These are phyloP conservation scores for Acarospora socialis DNA, from an alignment of 2,329 filamentous ascomycete species.

Conservation along the genomic window DNA sequence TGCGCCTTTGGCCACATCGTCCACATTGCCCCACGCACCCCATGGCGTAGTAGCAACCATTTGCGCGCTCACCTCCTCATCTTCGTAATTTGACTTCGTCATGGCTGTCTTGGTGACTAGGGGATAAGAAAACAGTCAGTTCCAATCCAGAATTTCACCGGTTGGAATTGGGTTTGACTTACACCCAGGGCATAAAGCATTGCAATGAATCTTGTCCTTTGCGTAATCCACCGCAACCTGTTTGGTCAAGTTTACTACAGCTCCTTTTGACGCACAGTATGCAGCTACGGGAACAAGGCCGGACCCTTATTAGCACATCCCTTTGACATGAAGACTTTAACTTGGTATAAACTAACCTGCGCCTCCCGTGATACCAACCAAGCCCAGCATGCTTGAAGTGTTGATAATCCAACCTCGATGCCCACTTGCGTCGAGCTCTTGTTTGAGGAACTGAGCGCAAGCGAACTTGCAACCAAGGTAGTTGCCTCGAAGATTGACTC, in stretches of 20 bases:
- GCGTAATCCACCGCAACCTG: conserved; percentile 30
- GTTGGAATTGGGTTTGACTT: no score
- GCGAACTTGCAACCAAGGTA: conserved; percentile 32
- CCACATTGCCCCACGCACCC: conserved; percentile 17
- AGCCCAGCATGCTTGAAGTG: conserved; percentile 29
- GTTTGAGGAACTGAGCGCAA: conserved; percentile 34
- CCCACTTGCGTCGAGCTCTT: conserved; percentile 25
- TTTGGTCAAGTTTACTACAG: conserved; percentile 31
- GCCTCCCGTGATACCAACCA: conserved; percentile 19
- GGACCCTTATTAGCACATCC: conserved; percentile 13
- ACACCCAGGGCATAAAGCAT: conserved; percentile 29
- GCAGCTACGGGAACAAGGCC: conserved; percentile 15
- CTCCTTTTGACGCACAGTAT: conserved; percentile 34
- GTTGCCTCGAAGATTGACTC: conserved; percentile 24
- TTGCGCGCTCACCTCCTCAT: conserved; percentile 13
- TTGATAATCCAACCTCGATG: conserved; percentile 37
- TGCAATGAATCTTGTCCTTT: conserved; percentile 25
- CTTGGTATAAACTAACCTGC: conserved; percentile 5
- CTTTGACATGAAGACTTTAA: conserved; percentile 10
- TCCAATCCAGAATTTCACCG: no score
- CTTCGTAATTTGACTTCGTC: conserved; percentile 25
- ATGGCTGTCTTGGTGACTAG: conserved; percentile 23
- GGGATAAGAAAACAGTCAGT: no score
- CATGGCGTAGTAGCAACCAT: conserved; percentile 15
- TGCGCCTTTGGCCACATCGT: conserved; percentile 25